Base-by-base conservation (phyloP, 305 asterid species). In the Solanum hybrid region DNA sequence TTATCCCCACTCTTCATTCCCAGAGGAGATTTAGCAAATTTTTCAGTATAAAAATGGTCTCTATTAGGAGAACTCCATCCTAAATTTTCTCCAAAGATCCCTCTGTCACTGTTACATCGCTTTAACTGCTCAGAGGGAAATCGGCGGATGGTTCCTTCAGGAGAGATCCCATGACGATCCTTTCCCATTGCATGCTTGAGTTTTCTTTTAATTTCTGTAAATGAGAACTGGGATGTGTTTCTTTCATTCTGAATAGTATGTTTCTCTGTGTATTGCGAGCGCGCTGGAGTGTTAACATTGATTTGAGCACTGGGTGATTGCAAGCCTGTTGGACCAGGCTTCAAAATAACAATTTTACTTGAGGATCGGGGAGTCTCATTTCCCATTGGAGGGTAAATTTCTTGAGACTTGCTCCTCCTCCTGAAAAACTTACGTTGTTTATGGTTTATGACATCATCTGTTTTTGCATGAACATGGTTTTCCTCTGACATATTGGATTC, bases 41-140 rank as follows among this genome's bases (percentile, higher is more conserved):
- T 94, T 91, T 97, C 99, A 24, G 94, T 94, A 85, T 92, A 97
- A 86, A 96, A 96, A 91, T 96, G 98, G 93, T 96, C 94, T 93
- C 99, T 94, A 89, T 96, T 96, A n/a, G 99, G 99, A 90, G 99
- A 97, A 84, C 96, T 92, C 99, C 99, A 96, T 34, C 94, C 94
- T 31, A 90, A 86, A 91, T 89, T 92, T 86, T 95, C 99, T 90
- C 95, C 97, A 22, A 79, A 22, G 75, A 86, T 66, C 35, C 93
- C 92, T 92, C 94, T 95, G 46, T 93, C 96, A 75, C 92, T 90
- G 32, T 91, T 92, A 38, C 69, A 91, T 88, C 90, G 80, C 79
- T 91, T 94, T 91, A 91, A 93, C 88, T 92, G 90, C 91, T 92
- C 95, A 6, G 91, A 85, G 78, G 91, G 88, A 86, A 85, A 56